Evolutionary conservation across 768 basidiomycete genomes (phyloP), one percentile per base, ranked within the genome.

Genomic region (Tylopilus rubrobrunneus): DNA sequence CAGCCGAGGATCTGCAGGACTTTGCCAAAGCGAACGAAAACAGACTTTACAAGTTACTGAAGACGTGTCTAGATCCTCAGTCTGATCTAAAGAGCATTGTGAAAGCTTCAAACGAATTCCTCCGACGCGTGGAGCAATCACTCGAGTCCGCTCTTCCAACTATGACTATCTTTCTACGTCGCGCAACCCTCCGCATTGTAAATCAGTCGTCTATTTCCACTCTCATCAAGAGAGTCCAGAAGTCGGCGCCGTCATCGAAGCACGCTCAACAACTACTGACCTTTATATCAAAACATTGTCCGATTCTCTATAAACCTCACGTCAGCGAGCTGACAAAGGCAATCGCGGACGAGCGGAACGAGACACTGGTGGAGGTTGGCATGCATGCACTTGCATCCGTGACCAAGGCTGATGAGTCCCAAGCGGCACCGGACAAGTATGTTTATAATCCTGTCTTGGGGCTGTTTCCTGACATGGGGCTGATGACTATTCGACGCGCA

Each of bases 21-120:
- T 99, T 98, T 60, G 94, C 95, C 1, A 88, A 87, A 55, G 71
- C 86, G 41, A 98, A 98, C 66, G 93, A 96, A 65, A 78, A 78
- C 23, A 79, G 92, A 37, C 74, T 95, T 8, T 98, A 93, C 76
- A 93, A 87, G 69, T 74, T 94, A 11, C 75, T 94, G 39, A 87
- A 84, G 67, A 86, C 80, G 0, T 86, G 89, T 59, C 78, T 91
- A 75, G 93, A 97, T 67, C 76, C 87, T 0, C 87, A 92, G 62
- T 85, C 88, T 0, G 91, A 95, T 64, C 70, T 98, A 25, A 92
- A 88, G 69, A 76, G 77, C 6, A 75, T 95, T 9, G 75, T 87
- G 53, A 98, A 95, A 70, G 76, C 90, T 7, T 81, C 81, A 86
- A 80, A 75, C 63, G 97, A 99, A 63, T 87, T 95, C 64, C 65